A percentile compares a stretch with the other conserved stretches of the same genome.
phyloP scores from a whole-genome alignment of 1,284 basidiomycete species.

The Apiotrichum sp. region DNA sequence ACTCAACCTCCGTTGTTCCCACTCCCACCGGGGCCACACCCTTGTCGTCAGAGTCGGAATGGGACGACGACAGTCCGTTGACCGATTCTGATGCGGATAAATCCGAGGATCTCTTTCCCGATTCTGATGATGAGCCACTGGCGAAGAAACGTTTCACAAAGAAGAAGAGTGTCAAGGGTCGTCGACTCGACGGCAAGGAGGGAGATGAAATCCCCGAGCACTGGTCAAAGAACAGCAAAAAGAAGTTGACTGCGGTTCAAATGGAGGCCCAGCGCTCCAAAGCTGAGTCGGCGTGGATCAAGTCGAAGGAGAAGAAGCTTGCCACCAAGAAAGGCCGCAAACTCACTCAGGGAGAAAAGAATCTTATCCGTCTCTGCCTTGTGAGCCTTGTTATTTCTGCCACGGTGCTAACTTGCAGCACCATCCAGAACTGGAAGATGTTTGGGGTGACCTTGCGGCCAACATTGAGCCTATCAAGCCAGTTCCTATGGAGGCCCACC shows the following conservation, averaged over 20 bases:
- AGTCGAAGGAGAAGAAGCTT: constrained; percentile 53
- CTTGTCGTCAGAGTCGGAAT: too few relatives aligned
- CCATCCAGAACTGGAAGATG: constrained; percentile 64
- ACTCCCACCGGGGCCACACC: background rate
- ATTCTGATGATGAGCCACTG: background rate
- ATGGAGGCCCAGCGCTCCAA: constrained; percentile 5
- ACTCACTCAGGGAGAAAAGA: constrained; percentile 74
- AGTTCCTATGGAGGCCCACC: constrained; percentile 68
- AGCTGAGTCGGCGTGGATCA: constrained; percentile 23
- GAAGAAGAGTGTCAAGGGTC: constrained; percentile 10
- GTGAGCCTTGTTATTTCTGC: constrained; percentile 26
- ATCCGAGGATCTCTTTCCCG: background rate
- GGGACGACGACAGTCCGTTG: too few relatives aligned
- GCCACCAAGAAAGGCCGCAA: constrained; percentile 58
- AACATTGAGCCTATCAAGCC: constrained; percentile 62
- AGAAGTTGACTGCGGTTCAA: constrained; percentile 9
- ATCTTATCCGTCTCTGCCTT: constrained; percentile 58
- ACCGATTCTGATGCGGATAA: too few relatives aligned
- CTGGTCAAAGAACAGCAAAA: constrained; percentile 8
- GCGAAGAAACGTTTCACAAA: background rate
- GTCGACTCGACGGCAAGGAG: constrained; percentile 17
- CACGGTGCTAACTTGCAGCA: constrained; percentile 26
- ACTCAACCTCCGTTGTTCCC: background rate
- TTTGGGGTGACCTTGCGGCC: constrained; percentile 81
- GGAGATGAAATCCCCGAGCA: constrained; percentile 10